These are phyloP conservation scores for Cordyceps tenuipes DNA, from an alignment of 2,329 filamentous ascomycete genomes.

Conservation along the genomic window DNA sequence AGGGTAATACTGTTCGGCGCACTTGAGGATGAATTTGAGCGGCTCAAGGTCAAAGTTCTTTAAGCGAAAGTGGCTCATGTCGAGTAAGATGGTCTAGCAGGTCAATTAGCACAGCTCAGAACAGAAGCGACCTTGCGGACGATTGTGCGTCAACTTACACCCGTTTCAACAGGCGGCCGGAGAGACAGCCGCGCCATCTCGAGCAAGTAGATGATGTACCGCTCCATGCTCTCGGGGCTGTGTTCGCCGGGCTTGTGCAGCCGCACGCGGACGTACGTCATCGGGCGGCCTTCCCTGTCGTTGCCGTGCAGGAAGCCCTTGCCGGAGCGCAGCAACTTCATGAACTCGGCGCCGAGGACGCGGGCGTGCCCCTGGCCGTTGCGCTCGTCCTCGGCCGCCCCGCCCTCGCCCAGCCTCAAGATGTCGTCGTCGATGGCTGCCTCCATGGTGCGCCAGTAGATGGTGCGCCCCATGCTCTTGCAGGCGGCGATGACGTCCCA, in stretches of 20 bases:
- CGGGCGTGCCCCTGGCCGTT: constrained; percentile 48
- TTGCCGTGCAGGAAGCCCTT: constrained; percentile 80
- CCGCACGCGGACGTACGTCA: constrained; percentile 70
- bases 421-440: constrained; percentile 80
- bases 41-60: constrained; percentile 92
- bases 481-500: constrained; percentile 86
- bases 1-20: constrained; percentile 90
- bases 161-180: constrained; percentile 69
- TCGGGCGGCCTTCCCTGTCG: constrained; percentile 69
- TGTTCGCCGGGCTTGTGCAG: constrained; percentile 73
- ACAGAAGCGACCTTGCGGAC: neutral
- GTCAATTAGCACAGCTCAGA: constrained; percentile 15
- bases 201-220: constrained; percentile 80
- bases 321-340: constrained; percentile 72
- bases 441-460: constrained; percentile 74
- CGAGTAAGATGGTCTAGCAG: constrained; percentile 71
- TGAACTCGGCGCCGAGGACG: constrained; percentile 62
- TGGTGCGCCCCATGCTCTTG: constrained; percentile 80
- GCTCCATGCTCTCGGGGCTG: constrained; percentile 64
- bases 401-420: constrained; percentile 60
- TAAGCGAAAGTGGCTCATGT: constrained; percentile 79
- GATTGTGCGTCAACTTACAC: constrained; percentile 47
- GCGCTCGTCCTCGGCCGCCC: constrained; percentile 49
- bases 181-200: constrained; percentile 79
- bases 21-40: constrained; percentile 94